Evolutionary conservation across 2,329 filamentous ascomycete species (phyloP), one percentile per base, ranked within the genome.

Genomic region (Scedosporium dehoogii): DNA sequence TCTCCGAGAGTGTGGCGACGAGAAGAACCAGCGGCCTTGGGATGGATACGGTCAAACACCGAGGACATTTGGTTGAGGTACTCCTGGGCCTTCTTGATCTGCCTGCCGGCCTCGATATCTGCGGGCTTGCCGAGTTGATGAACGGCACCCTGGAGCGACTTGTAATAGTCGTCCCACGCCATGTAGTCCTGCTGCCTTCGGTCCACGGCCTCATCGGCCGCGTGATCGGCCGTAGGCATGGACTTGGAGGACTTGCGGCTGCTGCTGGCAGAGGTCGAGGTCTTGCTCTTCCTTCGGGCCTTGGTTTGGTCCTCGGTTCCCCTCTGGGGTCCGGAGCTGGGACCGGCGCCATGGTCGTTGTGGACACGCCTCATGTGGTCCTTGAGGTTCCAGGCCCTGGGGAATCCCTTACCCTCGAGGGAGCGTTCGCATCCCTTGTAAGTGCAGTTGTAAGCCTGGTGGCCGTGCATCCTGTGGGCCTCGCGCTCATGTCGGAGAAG

Each of bases 291-390:
- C 79, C 85, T 85, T 67, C 82, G 80, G 66, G 79, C 77, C 74
- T 83, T 83, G 70, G 73, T 67, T 59, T 75, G 71, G 46, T 73
- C 69, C 60, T 74, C 73, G 42, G 61, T 65, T 4, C 44, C 41
- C n/a, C 56, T 65, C 51, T 55, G 51, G 21, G 51, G 29, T 55
- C 51, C 51, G 23, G 51, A 23, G 63, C 44, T 67, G 67, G 29
- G 69, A 65, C 61, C 53, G 42, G 51, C 76, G 53, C 78, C 77
- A 64, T 79, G 79, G 70, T 85, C 83, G 67, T 86, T 86, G 78
- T 97, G 93, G 6, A 97, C 92, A 65, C 93, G 88, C 78, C 91
- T 91, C 92, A 97, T 97, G 81, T 97, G 93, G 77, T 97, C 93
- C 74, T 89, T 87, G 61, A 96, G 84, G 77, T 97, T 97, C 91